Conservation (phyloP, 768 basidiomycete species). For the Mycena vulgaris region DNA sequence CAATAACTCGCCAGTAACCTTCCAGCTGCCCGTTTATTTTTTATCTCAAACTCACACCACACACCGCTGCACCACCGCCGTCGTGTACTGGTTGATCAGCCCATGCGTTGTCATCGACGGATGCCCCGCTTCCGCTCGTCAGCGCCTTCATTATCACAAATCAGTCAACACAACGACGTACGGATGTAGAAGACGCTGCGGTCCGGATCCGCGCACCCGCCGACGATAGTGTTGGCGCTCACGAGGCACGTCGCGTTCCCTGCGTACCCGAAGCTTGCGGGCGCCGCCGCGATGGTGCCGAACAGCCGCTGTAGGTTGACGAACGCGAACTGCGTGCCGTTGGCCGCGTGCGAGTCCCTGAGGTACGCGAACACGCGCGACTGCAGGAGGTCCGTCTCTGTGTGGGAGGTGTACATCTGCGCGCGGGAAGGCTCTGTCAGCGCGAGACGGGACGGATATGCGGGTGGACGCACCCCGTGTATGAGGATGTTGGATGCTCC, state of each 20-base stretch:
- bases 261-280: slow-evolving; percentile 44
- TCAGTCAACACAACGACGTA: slow-evolving; percentile 29
- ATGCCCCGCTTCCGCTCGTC: slow-evolving; percentile 44
- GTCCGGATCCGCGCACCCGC: slow-evolving; percentile 50
- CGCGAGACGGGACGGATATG: not conserved
- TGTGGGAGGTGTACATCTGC: slow-evolving; percentile 50
- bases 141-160: not conserved
- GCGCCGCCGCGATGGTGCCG: slow-evolving; percentile 42
- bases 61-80: slow-evolving; percentile 36
- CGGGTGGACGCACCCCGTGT: slow-evolving; percentile 42
- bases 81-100: slow-evolving; percentile 46
- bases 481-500: slow-evolving; percentile 50
- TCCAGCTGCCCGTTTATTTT: too few species aligned
- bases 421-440: not conserved
- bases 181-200: slow-evolving; percentile 50
- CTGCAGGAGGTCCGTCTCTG: slow-evolving; percentile 47
- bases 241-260: slow-evolving; percentile 51
- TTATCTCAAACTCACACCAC: not conserved
- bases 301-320: slow-evolving; percentile 49
- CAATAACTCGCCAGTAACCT: too few species aligned
- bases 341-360: slow-evolving; percentile 41
- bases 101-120: slow-evolving; percentile 48
- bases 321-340: slow-evolving; percentile 50
- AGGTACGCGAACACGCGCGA: slow-evolving; percentile 46
- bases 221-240: slow-evolving; percentile 48